A percentile compares a stretch with the other conserved stretches of the same genome.
phyloP scores from a whole-genome alignment of 768 basidiomycete genomes.

The Boletus speciosus region DNA sequence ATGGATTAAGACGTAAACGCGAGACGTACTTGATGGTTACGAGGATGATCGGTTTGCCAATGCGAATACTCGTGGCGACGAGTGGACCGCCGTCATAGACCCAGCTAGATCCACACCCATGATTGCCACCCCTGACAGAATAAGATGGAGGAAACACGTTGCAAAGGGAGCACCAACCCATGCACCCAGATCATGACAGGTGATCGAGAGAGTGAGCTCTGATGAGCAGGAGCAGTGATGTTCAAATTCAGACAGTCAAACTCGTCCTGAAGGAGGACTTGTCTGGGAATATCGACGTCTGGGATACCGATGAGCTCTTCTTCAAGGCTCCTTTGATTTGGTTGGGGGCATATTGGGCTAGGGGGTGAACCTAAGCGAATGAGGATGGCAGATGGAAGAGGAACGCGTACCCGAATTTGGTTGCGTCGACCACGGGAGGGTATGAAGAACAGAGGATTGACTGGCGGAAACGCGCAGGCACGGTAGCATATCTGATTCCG shows the following conservation, averaged over 20 bases:
- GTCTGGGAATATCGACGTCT: conserved; percentile 49
- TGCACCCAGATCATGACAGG: conserved; percentile 89
- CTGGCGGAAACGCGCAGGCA: conserved; percentile 74
- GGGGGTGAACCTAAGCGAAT: conserved; percentile 1
- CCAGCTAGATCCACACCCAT: conserved; percentile 75
- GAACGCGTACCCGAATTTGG: conserved; percentile 56
- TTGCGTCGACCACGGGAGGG: conserved; percentile 56
- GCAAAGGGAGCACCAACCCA: conserved; percentile 48
- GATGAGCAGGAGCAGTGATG: conserved; percentile 68
- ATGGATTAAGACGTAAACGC: conserved; percentile 16
- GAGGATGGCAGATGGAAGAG: conserved; percentile 5
- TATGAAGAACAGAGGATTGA: conserved; percentile 60
- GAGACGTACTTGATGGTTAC: conserved; percentile 70
- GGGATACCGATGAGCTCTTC: conserved; percentile 60
- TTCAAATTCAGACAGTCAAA: conserved; percentile 80
- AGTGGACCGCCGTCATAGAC: conserved; percentile 70
- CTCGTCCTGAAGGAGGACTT: conserved; percentile 61
- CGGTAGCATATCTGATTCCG: conserved; percentile 73
- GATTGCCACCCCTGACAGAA: conserved; percentile 57
- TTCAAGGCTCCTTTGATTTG: conserved; percentile 46
- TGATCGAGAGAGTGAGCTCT: conserved; percentile 47
- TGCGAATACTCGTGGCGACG: conserved; percentile 61
- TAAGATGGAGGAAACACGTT: conserved; percentile 18
- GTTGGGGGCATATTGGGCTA: conserved; percentile 78
- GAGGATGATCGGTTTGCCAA: conserved; percentile 64